phyloP scores from a whole-genome alignment of 2,329 filamentous ascomycete genomes.

The Byssochlamys sp. region DNA sequence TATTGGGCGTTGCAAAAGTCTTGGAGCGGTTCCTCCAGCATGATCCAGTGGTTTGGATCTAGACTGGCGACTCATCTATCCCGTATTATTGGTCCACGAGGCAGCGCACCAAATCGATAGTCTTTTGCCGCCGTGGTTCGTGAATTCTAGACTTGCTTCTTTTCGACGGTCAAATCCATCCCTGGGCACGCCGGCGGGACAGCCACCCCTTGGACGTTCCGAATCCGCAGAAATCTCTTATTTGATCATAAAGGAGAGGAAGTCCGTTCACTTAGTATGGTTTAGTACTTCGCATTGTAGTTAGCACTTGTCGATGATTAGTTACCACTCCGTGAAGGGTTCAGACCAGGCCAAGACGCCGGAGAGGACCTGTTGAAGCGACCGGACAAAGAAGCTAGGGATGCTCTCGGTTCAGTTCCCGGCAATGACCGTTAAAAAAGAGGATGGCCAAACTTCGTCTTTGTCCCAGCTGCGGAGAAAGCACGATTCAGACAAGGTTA shows the following conservation, averaged over 20 bases:
- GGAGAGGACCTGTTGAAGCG: neutral
- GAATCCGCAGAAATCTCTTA: neutral
- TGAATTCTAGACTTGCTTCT: neutral
- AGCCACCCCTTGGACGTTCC: neutral
- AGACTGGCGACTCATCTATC: neutral
- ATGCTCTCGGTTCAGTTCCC: neutral
- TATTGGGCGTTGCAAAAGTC: neutral
- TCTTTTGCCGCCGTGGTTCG: neutral
- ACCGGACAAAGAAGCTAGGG: neutral
- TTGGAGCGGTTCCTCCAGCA: neutral
- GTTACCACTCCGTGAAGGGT: neutral
- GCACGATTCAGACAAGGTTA: neutral
- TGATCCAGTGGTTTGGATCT: neutral
- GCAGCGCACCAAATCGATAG: neutral
- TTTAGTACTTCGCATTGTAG: neutral
- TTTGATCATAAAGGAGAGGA: neutral
- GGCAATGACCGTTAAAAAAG: neutral
- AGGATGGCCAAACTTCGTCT: neutral
- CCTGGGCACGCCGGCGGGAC: neutral
- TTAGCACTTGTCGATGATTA: neutral
- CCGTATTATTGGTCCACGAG: neutral
- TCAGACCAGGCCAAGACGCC: neutral
- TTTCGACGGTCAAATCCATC: neutral
- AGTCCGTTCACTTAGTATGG: neutral
- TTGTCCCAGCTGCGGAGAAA: neutral